These are phyloP conservation scores for Talaromyces marneffei DNA, from an alignment of 2,329 filamentous ascomycete species.

Conservation along the genomic window DNA sequence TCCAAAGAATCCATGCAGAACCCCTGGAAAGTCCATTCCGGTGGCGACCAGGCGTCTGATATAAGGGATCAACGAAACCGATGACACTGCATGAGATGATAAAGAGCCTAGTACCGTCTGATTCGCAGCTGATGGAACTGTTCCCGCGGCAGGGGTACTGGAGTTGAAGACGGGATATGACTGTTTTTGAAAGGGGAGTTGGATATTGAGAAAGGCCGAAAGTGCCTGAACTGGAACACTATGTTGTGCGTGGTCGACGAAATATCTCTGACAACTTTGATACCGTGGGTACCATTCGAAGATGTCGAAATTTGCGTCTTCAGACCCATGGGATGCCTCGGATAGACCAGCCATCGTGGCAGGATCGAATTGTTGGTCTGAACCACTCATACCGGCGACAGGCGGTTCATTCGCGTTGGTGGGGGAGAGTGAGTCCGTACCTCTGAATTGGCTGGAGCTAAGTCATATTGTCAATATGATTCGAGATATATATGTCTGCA, in stretches of 20 bases:
- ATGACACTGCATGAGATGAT: slow-evolving; percentile 28
- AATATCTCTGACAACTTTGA: slow-evolving; percentile 83
- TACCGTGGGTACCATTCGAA: slow-evolving; percentile 91
- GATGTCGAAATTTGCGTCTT: slow-evolving; percentile 54
- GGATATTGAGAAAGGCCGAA: slow-evolving; percentile 86
- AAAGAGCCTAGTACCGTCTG: slow-evolving; percentile 34
- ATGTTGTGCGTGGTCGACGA: slow-evolving; percentile 85
- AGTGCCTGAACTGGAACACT: slow-evolving; percentile 76
- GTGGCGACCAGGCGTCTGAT: slow-evolving; percentile 85
- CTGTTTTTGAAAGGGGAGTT: slow-evolving; percentile 73
- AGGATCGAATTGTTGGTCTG: slow-evolving; percentile 30
- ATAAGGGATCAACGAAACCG: slow-evolving; percentile 75
- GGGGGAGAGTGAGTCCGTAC: background rate
- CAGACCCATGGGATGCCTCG: slow-evolving; percentile 31
- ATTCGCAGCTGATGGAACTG: slow-evolving; percentile 33
- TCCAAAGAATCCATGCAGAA: slow-evolving; percentile 96
- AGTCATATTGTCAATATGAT: background rate
- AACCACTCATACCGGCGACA: slow-evolving; percentile 24
- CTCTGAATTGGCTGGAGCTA: slow-evolving; percentile 10
- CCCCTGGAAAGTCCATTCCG: slow-evolving; percentile 76
- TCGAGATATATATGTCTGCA: background rate
- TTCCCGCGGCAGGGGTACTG: slow-evolving; percentile 19
- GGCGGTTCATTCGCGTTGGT: slow-evolving; percentile 6
- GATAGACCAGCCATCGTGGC: slow-evolving; percentile 34
- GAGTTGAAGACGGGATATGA: slow-evolving; percentile 44